Percentiles rank a stretch among this genome's conserved stretches.
Evolutionary conservation across 768 basidiomycete species (phyloP).

Genomic region (Lentinula lateritia): DNA sequence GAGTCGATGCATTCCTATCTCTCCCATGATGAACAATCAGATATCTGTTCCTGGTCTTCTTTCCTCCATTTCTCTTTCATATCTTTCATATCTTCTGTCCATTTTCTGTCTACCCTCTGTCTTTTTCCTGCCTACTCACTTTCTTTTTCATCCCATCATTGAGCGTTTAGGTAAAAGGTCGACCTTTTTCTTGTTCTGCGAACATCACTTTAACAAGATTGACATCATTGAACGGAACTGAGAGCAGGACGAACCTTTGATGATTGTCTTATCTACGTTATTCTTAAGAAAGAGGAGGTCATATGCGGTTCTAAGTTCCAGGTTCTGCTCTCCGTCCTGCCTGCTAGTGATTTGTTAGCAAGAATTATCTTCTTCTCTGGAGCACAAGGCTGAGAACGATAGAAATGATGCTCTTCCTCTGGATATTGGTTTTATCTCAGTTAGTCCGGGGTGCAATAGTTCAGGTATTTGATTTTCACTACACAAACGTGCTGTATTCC

Average conservation of each 20-base stretch:
- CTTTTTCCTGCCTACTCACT: neutral
- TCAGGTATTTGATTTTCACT: neutral
- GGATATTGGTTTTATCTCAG: neutral
- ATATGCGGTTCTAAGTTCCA: too few relatives aligned
- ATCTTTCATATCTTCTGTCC: neutral
- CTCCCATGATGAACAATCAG: neutral
- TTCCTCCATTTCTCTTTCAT: neutral
- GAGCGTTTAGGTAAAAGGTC: too few relatives aligned
- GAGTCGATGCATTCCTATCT: neutral
- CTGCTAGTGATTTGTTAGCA: too few relatives aligned
- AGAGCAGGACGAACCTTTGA: neutral
- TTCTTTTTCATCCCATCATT: too few relatives aligned
- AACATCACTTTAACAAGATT: too few relatives aligned
- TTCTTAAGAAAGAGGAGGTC: neutral
- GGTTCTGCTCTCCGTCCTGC: too few relatives aligned
- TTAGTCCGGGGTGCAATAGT: neutral
- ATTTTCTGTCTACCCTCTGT: neutral
- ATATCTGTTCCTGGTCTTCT: neutral
- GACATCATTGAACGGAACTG: too few relatives aligned
- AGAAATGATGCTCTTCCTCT: conserved; percentile 1
- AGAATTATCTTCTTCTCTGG: neutral
- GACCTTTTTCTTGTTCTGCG: too few relatives aligned
- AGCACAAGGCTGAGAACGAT: neutral
- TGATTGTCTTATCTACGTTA: conserved; percentile 15
- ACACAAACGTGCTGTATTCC: neutral